These are phyloP conservation scores for Lactarius trivialis DNA, from an alignment of 768 basidiomycete genomes.

Conservation along the genomic window DNA sequence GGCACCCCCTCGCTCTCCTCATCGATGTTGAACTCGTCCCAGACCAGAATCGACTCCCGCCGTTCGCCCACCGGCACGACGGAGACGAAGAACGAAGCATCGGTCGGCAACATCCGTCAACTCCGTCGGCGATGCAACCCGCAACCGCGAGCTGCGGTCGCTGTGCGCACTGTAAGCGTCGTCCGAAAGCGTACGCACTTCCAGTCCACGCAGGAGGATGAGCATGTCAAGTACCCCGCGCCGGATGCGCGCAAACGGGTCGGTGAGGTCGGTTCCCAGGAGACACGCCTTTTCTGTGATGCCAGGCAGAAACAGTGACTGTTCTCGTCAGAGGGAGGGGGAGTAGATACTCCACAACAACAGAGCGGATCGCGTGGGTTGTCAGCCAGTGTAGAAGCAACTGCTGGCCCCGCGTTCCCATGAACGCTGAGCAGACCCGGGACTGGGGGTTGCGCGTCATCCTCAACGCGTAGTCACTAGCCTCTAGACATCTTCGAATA, in stretches of 20 bases:
- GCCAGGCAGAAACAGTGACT: conserved; percentile 43
- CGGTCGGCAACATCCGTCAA: conserved; percentile 33
- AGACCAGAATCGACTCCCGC: conserved; percentile 59
- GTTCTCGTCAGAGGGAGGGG: conserved; percentile 69
- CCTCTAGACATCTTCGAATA: conserved; percentile 56
- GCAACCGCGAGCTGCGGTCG: conserved; percentile 44
- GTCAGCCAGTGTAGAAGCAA: too few relatives aligned
- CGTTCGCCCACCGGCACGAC: conserved; percentile 59
- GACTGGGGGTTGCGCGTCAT: neutral
- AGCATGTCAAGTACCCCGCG: conserved; percentile 80
- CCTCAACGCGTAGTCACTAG: conserved; percentile 46
- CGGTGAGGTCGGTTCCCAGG: conserved; percentile 35
- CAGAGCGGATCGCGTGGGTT: too few relatives aligned
- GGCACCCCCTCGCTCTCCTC: conserved; percentile 40
- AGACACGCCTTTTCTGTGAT: conserved; percentile 32
- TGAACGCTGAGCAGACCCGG: conserved; percentile 11
- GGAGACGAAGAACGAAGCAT: conserved; percentile 60
- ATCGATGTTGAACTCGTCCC: conserved; percentile 57
- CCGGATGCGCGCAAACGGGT: conserved; percentile 65
- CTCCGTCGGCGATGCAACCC: conserved; percentile 39
- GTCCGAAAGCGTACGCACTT: conserved; percentile 60
- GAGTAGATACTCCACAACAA: conserved; percentile 45
- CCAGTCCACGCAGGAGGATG: conserved; percentile 72
- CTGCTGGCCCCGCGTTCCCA: neutral
- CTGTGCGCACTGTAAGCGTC: conserved; percentile 75